Percentiles rank a stretch among this genome's conserved stretches.
Evolutionary conservation across 768 basidiomycete genomes (phyloP).

Genomic region (Lactifluus volemus): DNA sequence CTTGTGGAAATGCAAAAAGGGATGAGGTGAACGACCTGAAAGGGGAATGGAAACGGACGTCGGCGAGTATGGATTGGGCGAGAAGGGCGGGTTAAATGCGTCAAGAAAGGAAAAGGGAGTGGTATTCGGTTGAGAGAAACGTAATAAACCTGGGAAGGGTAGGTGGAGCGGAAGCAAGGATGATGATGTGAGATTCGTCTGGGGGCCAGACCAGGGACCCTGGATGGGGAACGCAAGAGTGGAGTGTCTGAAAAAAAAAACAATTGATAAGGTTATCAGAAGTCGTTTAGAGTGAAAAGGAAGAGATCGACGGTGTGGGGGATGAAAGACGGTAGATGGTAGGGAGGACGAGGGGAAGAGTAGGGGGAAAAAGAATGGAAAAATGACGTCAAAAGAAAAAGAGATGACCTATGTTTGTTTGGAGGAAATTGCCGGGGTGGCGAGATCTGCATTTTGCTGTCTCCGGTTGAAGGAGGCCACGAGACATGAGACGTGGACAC

Average conservation of each 20-base stretch:
- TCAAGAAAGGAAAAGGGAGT: conserved; percentile 12
- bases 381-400: too few species aligned
- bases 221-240: neutral
- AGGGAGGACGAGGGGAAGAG: neutral
- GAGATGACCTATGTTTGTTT: neutral
- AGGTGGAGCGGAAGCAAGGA: conserved; percentile 6
- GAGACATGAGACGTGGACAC: neutral
- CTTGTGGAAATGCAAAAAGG: conserved; percentile 2
- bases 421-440: neutral
- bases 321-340: neutral
- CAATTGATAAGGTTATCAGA: too few species aligned
- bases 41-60: neutral
- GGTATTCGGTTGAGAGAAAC: conserved; percentile 8
- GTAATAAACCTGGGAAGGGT: conserved; percentile 15
- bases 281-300: neutral
- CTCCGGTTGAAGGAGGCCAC: neutral
- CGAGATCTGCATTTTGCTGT: neutral
- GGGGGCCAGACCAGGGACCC: conserved; percentile 3
- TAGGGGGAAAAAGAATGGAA: too few species aligned
- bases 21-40: neutral
- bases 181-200: neutral
- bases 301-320: too few species aligned
- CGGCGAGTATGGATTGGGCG: neutral
- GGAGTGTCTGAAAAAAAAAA: neutral
- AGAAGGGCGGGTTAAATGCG: neutral